phyloP scores from a whole-genome alignment of 2,329 filamentous ascomycete species.

The Aspergillus sp. region DNA sequence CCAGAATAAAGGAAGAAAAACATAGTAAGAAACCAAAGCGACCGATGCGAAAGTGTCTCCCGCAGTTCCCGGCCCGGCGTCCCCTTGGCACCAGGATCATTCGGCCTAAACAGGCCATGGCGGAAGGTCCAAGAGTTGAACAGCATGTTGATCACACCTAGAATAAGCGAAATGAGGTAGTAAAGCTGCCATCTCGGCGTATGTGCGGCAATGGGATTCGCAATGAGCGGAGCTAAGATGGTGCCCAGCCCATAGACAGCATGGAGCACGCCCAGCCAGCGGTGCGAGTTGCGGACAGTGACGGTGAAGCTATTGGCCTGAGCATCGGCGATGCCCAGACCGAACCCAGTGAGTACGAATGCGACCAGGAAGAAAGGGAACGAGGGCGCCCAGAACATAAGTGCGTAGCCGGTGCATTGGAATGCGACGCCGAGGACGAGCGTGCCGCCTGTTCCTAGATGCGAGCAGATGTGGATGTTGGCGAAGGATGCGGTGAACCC shows the following conservation, averaged over 20 bases:
- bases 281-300: slow-evolving; percentile 22
- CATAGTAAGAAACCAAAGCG: slow-evolving; percentile 25
- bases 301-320: slow-evolving; percentile 25
- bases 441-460: slow-evolving; percentile 24
- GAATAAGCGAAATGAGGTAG: slow-evolving; percentile 18
- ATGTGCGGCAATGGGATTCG: slow-evolving; percentile 22
- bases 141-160: slow-evolving; percentile 18
- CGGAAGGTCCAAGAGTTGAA: slow-evolving; percentile 21
- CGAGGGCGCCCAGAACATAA: slow-evolving; percentile 25
- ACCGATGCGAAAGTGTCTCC: slow-evolving; percentile 18
- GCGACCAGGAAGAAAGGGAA: slow-evolving; percentile 22
- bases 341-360: slow-evolving; percentile 25
- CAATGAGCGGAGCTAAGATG: slow-evolving; percentile 21
- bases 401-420: slow-evolving; percentile 22
- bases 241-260: slow-evolving; percentile 25
- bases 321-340: slow-evolving; percentile 23
- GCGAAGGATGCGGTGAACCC: slow-evolving; percentile 23
- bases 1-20: slow-evolving; percentile 28
- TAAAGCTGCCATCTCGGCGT: slow-evolving; percentile 25
- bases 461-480: slow-evolving; percentile 26
- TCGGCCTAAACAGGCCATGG: slow-evolving; percentile 21
- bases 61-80: slow-evolving; percentile 20
- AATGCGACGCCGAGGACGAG: slow-evolving; percentile 19
- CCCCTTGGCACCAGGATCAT: slow-evolving; percentile 19
- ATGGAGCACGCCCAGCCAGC: slow-evolving; percentile 25